These are phyloP conservation scores for Aspergillus flavus DNA, from an alignment of 2,329 filamentous ascomycete species.

Conservation along the genomic window DNA sequence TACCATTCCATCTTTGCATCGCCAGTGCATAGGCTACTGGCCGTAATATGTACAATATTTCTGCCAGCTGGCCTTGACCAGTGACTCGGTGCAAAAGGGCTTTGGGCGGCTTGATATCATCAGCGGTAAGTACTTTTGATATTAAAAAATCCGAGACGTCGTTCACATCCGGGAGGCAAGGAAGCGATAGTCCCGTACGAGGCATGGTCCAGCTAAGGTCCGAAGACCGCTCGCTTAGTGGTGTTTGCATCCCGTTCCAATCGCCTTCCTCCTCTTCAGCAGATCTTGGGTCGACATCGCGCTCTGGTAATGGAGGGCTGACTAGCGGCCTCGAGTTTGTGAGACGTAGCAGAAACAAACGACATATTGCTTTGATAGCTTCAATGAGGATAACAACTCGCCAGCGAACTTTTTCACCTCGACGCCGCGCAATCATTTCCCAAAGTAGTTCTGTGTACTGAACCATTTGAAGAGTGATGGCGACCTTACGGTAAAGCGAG, in stretches of 20 bases:
- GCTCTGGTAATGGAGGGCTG: constrained; percentile 80
- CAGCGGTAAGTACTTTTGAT: constrained; percentile 86
- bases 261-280: constrained; percentile 51
- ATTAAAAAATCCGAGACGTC: constrained; percentile 88
- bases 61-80: constrained; percentile 78
- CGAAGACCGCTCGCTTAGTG: constrained; percentile 43
- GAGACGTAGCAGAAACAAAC: constrained; percentile 75
- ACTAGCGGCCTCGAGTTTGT: constrained; percentile 83
- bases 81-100: constrained; percentile 75
- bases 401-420: constrained; percentile 79
- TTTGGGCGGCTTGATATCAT: constrained; percentile 92
- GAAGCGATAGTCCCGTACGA: constrained; percentile 83
- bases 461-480: constrained; percentile 81
- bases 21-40: constrained; percentile 85
- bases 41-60: constrained; percentile 87
- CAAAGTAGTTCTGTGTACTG: constrained; percentile 95
- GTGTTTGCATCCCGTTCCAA: constrained; percentile 52
- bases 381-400: constrained; percentile 84
- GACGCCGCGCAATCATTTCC: constrained; percentile 93
- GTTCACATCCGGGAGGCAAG: constrained; percentile 75
- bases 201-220: constrained; percentile 81
- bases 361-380: constrained; percentile 80
- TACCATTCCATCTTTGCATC: constrained; percentile 70
- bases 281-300: constrained; percentile 72
- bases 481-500: constrained; percentile 76